Evolutionary conservation across 768 basidiomycete species (phyloP).

Genomic region (Agaricus sinodeliciosus): DNA sequence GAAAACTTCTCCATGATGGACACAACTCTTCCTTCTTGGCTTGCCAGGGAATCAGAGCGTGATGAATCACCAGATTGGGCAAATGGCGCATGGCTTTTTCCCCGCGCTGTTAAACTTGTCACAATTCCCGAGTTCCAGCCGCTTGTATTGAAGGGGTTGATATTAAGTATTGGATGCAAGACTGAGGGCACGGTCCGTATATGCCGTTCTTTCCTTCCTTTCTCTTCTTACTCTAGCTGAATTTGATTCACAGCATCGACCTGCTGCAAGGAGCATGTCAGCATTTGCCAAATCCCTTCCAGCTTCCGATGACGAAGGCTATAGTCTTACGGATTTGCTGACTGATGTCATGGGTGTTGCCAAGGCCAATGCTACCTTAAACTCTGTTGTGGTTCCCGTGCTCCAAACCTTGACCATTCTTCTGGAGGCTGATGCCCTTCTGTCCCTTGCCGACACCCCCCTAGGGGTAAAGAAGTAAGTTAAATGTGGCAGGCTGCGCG

Average conservation of each 20-base stretch:
- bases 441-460: constrained; percentile 36
- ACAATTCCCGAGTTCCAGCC: constrained; percentile 56
- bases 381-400: constrained; percentile 75
- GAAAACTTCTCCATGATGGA: constrained; percentile 49
- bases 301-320: constrained; percentile 25
- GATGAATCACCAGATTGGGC: constrained; percentile 46
- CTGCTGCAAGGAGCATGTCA: constrained; percentile 55
- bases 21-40: constrained; percentile 1
- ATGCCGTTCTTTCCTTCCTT: not conserved
- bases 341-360: constrained; percentile 52
- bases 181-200: constrained; percentile 76
- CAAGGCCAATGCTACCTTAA: constrained; percentile 48
- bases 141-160: constrained; percentile 59
- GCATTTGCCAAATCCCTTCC: constrained; percentile 52
- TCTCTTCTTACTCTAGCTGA: constrained; percentile 9
- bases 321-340: constrained; percentile 45
- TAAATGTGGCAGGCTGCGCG: constrained; percentile 28
- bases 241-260: constrained; percentile 48
- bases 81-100: constrained; percentile 70
- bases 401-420: constrained; percentile 71
- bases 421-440: constrained; percentile 60
- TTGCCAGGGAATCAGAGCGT: constrained; percentile 23
- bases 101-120: constrained; percentile 61
- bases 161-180: constrained; percentile 77
- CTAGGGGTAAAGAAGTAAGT: constrained; percentile 49